Evolutionary conservation across 2,329 filamentous ascomycete species (phyloP), one percentile per base, ranked within the genome.

Genomic region (Colletotrichum noveboracense): DNA sequence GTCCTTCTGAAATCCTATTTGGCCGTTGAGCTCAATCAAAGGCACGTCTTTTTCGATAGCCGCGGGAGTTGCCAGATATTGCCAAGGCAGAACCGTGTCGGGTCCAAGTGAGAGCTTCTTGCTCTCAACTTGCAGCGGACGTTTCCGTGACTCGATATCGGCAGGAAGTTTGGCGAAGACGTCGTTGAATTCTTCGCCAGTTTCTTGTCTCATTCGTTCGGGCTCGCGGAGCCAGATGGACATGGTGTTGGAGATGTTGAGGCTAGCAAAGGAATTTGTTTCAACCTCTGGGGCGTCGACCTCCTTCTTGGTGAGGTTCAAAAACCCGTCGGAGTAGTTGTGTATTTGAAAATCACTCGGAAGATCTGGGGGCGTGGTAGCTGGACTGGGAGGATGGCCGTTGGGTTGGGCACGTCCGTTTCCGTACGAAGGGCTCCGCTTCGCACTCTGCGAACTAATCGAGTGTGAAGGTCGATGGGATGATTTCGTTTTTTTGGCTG

Each of bases 401-500:
- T 89, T 80, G 84, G 89, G 80, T 87, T 93, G 83, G 82, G 89
- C 77, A 86, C 93, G 84, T 86, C 92, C 83, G 82, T 94, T 95
- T 71, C 90, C 89, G 75, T 92, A 90, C 4, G 90, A 90, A 70
- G 94, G 90, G 74, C 92, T 92, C 75, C 93, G 91, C 80, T 93
- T 92, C 60, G 91, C 87, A 30, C 91, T 88, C 66, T 93, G 88
- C n/a, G 93, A 94, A 79, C 92, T 93, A 78, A 95, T 87, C 2
- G 96, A 98, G 74, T 93, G 93, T 36, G 93, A 96, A 1, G 94
- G 85, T 77, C 94, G 94, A 86, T 98, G 96, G 64, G 90, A 92
- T n/a, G 90, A 93, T 85, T 98, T 98, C 2, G 93, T 83, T 80
- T 95, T 96, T 84, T 98, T 98, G 52, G 92, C 84, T 3, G 94